These are phyloP conservation scores for Filobasidium uniguttulatum DNA, from an alignment of 1,284 basidiomycete genomes.

Conservation along the genomic window DNA sequence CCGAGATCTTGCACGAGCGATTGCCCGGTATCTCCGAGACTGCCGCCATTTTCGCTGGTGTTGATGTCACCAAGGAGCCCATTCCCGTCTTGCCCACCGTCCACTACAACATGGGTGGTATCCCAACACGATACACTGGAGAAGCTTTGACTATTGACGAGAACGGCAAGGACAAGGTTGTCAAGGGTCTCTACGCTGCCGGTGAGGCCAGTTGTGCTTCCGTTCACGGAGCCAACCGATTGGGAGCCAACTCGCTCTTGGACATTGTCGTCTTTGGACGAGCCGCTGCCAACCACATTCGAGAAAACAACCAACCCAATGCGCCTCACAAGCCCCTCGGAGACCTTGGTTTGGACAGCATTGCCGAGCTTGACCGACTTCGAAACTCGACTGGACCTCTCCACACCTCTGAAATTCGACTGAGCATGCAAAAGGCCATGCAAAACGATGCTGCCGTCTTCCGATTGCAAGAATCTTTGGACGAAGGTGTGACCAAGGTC, in stretches of 20 bases:
- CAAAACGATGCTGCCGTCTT: slow-evolving; percentile 47
- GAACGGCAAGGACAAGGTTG: slow-evolving; percentile 82
- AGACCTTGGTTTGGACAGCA: slow-evolving; percentile 69
- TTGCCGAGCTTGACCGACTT: slow-evolving; percentile 83
- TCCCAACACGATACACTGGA: slow-evolving; percentile 96
- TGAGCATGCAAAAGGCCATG: slow-evolving; percentile 99
- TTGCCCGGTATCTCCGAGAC: slow-evolving; percentile 99
- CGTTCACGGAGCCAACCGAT: slow-evolving; percentile 97
- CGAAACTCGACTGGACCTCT: slow-evolving; percentile 68
- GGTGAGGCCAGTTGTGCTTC: slow-evolving; percentile 99
- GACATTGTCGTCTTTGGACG: slow-evolving; percentile 99
- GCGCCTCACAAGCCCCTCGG: slow-evolving; percentile 82
- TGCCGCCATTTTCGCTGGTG: slow-evolving; percentile 96
- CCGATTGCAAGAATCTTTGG: slow-evolving; percentile 78
- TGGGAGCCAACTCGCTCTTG: slow-evolving; percentile 96
- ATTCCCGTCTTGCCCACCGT: slow-evolving; percentile 94
- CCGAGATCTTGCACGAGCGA: slow-evolving; percentile 91
- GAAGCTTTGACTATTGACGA: slow-evolving; percentile 77
- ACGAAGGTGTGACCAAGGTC: slow-evolving; percentile 83
- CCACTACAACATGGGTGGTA: slow-evolving; percentile 98
- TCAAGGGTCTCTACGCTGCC: slow-evolving; percentile 94
- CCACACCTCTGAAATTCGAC: slow-evolving; percentile 76
- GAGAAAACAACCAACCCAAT: slow-evolving; percentile 75
- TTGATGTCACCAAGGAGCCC: slow-evolving; percentile 99
- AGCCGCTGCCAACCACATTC: slow-evolving; percentile 96